phyloP scores from a whole-genome alignment of 2,329 filamentous ascomycete genomes.

The Neophaeococcomyces mojaviensis region DNA sequence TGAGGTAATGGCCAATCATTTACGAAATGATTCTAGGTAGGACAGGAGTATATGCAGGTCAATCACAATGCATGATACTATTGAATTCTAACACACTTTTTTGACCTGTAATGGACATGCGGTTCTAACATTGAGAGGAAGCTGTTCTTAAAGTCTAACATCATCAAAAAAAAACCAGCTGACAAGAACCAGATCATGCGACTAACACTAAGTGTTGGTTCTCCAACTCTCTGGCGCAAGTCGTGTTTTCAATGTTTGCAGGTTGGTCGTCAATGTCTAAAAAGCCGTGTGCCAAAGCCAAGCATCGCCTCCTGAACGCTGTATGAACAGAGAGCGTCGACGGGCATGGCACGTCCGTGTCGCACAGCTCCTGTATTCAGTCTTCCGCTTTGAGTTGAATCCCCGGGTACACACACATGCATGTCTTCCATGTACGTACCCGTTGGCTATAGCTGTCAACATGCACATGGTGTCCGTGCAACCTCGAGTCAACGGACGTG shows the following conservation, averaged over 20 bases:
- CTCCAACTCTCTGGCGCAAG: background rate
- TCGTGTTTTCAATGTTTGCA: constrained; percentile 1
- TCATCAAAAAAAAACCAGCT: too few relatives aligned
- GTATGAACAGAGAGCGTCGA: background rate
- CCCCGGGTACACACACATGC: constrained; percentile 7
- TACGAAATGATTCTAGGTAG: constrained; percentile 5
- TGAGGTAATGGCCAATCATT: constrained; percentile 8
- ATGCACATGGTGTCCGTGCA: constrained; percentile 5
- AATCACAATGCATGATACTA: constrained; percentile 6
- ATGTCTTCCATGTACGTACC: constrained; percentile 9
- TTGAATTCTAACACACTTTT: background rate
- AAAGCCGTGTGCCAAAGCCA: background rate
- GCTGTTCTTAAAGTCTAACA: background rate
- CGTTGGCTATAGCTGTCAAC: constrained; percentile 7
- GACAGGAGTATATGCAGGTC: constrained; percentile 3
- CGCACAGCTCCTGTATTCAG: constrained; percentile 1
- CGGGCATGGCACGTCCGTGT: background rate
- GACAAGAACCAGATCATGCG: too few relatives aligned
- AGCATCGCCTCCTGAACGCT: background rate
- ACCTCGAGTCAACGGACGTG: constrained; percentile 1
- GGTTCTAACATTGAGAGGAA: background rate
- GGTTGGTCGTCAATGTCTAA: background rate
- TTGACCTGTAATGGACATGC: background rate
- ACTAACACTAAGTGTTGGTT: background rate
- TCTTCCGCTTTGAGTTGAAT: constrained; percentile 4